Base-by-base conservation (phyloP, 495 filamentous ascomycete species). In the Xylaria castorea region DNA sequence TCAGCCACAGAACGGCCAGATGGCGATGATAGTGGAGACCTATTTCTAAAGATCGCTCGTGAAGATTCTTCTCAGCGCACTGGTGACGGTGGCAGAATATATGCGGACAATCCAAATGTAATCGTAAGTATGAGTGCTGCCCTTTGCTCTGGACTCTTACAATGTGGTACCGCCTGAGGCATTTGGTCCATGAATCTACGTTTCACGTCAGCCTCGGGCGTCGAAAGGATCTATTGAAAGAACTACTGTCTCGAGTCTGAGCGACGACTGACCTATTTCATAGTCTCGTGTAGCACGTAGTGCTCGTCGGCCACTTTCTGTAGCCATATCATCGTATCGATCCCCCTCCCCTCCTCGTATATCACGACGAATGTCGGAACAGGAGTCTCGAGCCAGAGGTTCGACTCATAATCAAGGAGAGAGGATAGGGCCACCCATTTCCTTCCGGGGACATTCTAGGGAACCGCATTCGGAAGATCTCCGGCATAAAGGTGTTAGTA, bases 11-110 rank as follows among this genome's bases (percentile, higher is more conserved):
- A 83, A 63, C 78, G 81, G n/a, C 74, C 81, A 62, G 81, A 82
- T 72, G 83, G 79, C 42, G 85, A 85, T 55, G 84, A 85, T 60
- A 85, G 76, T 14, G 85, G 83, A 62, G 87, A 89, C 77, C 74
- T 88, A 34, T 89, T 89, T 70, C 82, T 89, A 58, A 83, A 79
- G 42, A 86, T 88, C 61, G 87, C 87, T 25, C 76, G 81, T 42
- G 86, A 89, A 71, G 84, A 87, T 51, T 70, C 81, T 48, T 73
- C 77, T 38, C 81, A 77, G n/a, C 83, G 81, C 57, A 71, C 68
- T 25, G 70, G 70, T 42, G 80, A 81, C 32, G 70, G 76, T 6
- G 73, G 78, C 36, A 75, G 73, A 38, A 73, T 58, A 30, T 77
- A 77, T 71, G 71, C 73, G 11, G 81, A 82, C 11, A 83, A 77